Evolutionary conservation across 768 basidiomycete genomes (phyloP).

Genomic region (Fomitopsis pulvina): DNA sequence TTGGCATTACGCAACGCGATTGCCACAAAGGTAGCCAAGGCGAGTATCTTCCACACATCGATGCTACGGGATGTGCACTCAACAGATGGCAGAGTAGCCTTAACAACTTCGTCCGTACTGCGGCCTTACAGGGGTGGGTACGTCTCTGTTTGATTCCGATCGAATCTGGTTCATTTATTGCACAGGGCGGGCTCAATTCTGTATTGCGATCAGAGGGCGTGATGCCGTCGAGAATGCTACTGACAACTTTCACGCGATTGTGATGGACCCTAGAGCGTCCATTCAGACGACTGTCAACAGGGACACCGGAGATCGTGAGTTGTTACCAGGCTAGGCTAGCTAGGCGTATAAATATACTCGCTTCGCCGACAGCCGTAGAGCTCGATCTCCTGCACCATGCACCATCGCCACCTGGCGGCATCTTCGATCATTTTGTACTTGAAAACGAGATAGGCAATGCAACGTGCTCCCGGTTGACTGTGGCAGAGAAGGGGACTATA

Average conservation of each 20-base stretch:
- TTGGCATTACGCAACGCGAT: slow-evolving; percentile 51
- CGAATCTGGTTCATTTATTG: background rate
- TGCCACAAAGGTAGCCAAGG: slow-evolving; percentile 37
- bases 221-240: slow-evolving; percentile 28
- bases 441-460: too few species aligned
- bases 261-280: slow-evolving; percentile 44
- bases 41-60: slow-evolving; percentile 19
- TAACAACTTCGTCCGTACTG: slow-evolving; percentile 46
- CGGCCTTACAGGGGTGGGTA: slow-evolving; percentile 32
- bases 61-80: background rate
- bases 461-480: too few species aligned
- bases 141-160: slow-evolving; percentile 5
- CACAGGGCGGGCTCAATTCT: slow-evolving; percentile 47
- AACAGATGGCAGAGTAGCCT: slow-evolving; percentile 39
- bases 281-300: slow-evolving; percentile 41
- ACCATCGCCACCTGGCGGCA: slow-evolving; percentile 39
- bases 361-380: background rate
- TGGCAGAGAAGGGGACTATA: too few species aligned
- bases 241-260: slow-evolving; percentile 31
- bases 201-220: slow-evolving; percentile 17
- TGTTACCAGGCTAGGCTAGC: background rate
- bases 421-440: too few species aligned
- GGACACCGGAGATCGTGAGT: slow-evolving; percentile 28
- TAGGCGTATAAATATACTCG: background rate
- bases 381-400: slow-evolving; percentile 50